Percentiles rank a stretch among this genome's conserved stretches.
Conservation (phyloP, 345 rosid species). For the Laguncularia racemosa region DNA sequence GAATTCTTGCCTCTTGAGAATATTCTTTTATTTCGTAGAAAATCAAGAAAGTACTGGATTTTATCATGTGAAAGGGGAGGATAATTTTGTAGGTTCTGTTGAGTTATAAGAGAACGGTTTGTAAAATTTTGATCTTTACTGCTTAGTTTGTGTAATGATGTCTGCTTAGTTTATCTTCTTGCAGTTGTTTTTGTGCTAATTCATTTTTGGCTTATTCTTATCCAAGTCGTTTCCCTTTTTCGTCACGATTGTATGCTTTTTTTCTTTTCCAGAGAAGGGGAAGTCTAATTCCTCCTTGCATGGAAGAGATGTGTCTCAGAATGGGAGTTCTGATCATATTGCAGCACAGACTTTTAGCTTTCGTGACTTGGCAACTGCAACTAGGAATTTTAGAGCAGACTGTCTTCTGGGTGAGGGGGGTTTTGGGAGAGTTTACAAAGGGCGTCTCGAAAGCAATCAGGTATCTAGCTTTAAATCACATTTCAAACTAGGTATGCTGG, state of each 20-base stretch:
- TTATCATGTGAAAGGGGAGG: neutral
- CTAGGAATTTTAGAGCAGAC: slow-evolving; percentile 72
- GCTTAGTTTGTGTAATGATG: too few relatives aligned
- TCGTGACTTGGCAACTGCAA: slow-evolving; percentile 67
- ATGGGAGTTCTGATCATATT: slow-evolving; percentile 41
- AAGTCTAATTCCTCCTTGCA: slow-evolving; percentile 25
- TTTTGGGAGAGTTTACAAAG: slow-evolving; percentile 81
- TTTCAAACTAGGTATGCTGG: neutral
- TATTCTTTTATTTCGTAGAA: too few relatives aligned
- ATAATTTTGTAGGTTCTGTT: neutral
- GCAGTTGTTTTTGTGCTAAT: too few relatives aligned
- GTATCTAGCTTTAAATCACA: slow-evolving; percentile 21
- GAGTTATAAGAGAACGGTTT: too few relatives aligned
- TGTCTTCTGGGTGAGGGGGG: slow-evolving; percentile 90
- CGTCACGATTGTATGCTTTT: neutral
- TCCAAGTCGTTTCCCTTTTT: neutral
- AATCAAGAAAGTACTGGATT: neutral
- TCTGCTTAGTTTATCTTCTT: too few relatives aligned
- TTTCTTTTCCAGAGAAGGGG: slow-evolving; percentile 31
- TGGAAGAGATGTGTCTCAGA: slow-evolving; percentile 29
- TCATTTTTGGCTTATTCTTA: too few relatives aligned
- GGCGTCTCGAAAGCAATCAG: slow-evolving; percentile 58
- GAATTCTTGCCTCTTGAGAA: too few relatives aligned
- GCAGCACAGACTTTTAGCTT: slow-evolving; percentile 71
- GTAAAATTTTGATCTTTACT: too few relatives aligned